Conservation (phyloP, 257 asterid genomes). For the Nicotiana benthamiana region DNA sequence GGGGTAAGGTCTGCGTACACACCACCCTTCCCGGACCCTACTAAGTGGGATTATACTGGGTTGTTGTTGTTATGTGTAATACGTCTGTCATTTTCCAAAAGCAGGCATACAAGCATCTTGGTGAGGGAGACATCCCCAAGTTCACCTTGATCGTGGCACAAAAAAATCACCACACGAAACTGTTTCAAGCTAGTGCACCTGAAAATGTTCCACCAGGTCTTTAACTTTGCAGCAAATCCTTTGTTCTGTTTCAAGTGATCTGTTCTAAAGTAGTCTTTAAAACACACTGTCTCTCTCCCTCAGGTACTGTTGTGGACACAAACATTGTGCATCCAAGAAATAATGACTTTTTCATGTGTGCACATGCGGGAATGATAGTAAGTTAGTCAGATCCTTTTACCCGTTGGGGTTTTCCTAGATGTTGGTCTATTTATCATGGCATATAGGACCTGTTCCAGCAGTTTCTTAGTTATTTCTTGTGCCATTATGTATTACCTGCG, state of each 20-base stretch:
- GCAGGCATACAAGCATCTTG: constrained; percentile 85
- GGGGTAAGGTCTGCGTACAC: no score
- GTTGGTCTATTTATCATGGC: background rate
- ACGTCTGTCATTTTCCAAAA: background rate
- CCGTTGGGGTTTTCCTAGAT: background rate
- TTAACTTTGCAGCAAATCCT: constrained; percentile 13
- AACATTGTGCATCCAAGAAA: constrained; percentile 68
- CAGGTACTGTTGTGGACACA: constrained; percentile 86
- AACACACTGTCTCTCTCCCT: constrained; percentile 17
- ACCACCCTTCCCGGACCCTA: no score
- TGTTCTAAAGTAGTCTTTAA: constrained; percentile 1
- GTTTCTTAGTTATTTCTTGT: background rate
- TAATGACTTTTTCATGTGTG: constrained; percentile 82
- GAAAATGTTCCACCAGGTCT: constrained; percentile 83
- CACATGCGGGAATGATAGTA: constrained; percentile 87
- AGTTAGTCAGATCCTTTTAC: constrained; percentile 18
- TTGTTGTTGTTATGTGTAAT: background rate
- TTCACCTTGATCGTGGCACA: constrained; percentile 85
- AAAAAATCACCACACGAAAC: constrained; percentile 75
- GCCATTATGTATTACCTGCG: background rate
- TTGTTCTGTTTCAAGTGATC: background rate
- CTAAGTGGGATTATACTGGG: no score
- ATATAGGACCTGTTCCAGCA: background rate
- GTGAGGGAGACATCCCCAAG: constrained; percentile 64
- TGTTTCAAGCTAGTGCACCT: constrained; percentile 60